phyloP scores from a whole-genome alignment of 1,284 basidiomycete species.

The Meira nashicola region DNA sequence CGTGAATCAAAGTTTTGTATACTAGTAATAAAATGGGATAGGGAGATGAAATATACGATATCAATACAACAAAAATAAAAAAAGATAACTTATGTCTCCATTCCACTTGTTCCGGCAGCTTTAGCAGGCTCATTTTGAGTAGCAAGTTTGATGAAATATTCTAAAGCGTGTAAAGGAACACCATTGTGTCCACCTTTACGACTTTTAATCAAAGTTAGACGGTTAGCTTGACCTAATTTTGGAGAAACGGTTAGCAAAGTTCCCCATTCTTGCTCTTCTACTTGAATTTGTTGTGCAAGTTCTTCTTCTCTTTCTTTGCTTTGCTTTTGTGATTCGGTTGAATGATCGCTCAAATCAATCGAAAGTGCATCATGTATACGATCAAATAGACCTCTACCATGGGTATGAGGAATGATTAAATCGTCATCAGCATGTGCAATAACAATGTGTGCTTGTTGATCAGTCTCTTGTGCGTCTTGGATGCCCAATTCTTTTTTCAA shows the following conservation, averaged over 20 bases:
- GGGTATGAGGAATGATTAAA: slow-evolving; percentile 70
- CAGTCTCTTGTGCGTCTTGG: neutral
- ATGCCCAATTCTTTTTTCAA: neutral
- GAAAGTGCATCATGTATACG: slow-evolving; percentile 3
- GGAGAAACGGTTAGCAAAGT: neutral
- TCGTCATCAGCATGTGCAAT: slow-evolving; percentile 78
- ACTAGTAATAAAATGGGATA: neutral
- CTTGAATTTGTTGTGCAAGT: neutral
- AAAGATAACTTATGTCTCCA: no score
- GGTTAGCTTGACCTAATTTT: neutral
- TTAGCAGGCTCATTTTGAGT: no score
- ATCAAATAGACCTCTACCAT: slow-evolving; percentile 56
- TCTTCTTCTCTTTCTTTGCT: neutral
- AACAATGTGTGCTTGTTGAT: slow-evolving; percentile 59
- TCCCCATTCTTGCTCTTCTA: neutral
- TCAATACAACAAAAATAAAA: neutral
- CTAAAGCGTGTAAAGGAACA: neutral
- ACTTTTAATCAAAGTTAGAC: neutral
- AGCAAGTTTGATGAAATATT: neutral
- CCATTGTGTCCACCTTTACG: slow-evolving; percentile 11
- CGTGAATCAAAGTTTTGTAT: neutral
- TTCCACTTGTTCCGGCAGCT: no score
- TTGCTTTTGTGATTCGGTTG: neutral
- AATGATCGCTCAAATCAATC: no score
- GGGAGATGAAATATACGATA: neutral